Evolutionary conservation across 148 eudicot species (phyloP), one percentile per base, ranked within the genome.

Genomic region (Amaranthus palmeri): DNA sequence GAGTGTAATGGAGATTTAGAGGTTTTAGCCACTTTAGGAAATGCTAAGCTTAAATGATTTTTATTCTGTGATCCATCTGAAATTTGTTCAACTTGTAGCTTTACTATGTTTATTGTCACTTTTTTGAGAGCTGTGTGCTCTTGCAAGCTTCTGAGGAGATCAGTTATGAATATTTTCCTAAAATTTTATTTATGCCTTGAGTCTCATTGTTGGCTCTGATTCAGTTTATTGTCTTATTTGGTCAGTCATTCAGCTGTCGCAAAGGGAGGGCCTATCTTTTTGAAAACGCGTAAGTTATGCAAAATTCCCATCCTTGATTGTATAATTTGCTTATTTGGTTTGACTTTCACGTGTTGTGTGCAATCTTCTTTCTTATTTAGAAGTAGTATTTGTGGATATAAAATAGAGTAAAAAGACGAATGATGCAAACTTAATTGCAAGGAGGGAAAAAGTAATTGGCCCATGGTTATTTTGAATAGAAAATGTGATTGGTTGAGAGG

Each of bases 201-300:
- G 4, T 54, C 8, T 54, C 11, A 14, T 52, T 15, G 47, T 54
- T 65, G 54, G 6, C 52, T 68, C 45, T 68, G 25, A 67, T 56
- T 10, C 59, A 10, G 10, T 44, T 3, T 58, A 49, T 75, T 76
- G 64, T 18, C 51, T 75, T 55, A 47, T 62, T 43, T 79, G 79
- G 12, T 72, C 83, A 87, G 90, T 79, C 90, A 50, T 87, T 87
- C 88, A 87, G 65, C 68, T 83, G 90, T 77, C 77, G 82, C 42
- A 75, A 65, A 77, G 90, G 88, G 72, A 78, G 82, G 66, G 90
- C 88, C n/a, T 87, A 80, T 79, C 88, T 87, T 66, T 81, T 87
- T 78, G 82, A 85, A 72, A 85, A 79, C 65, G 90, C 75, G 90
- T 87, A 83, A 85, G 90, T 87, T 68, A 73, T 66, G 12, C 17